Percentiles rank a stretch among this genome's conserved stretches.
Evolutionary conservation across 306 rosid genomes (phyloP).

Genomic region (Heteromeles arbutifolia): DNA sequence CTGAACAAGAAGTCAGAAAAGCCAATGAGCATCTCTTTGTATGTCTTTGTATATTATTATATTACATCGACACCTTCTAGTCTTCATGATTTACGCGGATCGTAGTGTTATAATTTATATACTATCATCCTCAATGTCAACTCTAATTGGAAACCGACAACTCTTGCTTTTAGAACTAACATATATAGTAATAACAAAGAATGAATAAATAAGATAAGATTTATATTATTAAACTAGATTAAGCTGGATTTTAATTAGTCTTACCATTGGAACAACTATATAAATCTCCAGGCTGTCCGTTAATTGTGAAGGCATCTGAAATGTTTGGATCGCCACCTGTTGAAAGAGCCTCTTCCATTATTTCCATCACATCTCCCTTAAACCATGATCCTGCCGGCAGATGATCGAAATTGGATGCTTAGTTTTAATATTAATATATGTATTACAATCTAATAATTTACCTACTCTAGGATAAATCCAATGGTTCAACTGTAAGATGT

Average conservation of each 20-base stretch:
- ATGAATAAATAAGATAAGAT: too few species aligned
- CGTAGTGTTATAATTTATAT: background rate
- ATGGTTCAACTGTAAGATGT: background rate
- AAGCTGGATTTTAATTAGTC: background rate
- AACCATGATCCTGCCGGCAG: constrained; percentile 16
- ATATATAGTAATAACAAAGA: too few species aligned
- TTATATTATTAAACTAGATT: background rate
- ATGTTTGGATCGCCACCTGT: constrained; percentile 21
- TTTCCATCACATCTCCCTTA: constrained; percentile 19
- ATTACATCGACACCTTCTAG: background rate
- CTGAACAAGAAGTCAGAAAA: background rate
- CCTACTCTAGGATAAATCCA: background rate
- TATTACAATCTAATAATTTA: background rate
- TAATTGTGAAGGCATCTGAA: constrained; percentile 25
- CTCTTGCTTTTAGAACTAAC: background rate
- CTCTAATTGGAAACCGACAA: background rate
- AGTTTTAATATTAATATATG: background rate
- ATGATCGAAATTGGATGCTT: background rate
- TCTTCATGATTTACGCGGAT: background rate
- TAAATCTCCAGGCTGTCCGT: constrained; percentile 29
- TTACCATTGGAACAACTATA: constrained; percentile 9
- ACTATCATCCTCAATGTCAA: background rate
- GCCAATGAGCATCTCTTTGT: too few species aligned
- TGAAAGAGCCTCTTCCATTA: constrained; percentile 4
- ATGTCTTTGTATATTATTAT: background rate